Evolutionary conservation across 305 asterid species (phyloP).

Genomic region (Fraxinus sp.): DNA sequence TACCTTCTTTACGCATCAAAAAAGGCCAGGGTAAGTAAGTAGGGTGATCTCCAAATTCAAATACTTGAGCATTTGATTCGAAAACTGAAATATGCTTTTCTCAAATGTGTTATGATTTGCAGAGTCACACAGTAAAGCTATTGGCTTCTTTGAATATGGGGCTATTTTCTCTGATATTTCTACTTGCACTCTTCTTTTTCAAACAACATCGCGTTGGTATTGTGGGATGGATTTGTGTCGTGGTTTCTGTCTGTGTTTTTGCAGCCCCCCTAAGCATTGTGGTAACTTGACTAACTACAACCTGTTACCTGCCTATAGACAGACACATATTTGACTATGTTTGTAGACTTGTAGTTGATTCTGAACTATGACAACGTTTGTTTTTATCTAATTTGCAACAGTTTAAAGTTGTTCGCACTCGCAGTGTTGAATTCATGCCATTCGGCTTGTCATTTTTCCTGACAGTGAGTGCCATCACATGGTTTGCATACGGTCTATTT

Average conservation of each 20-base stretch:
- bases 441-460: slow-evolving; percentile 61
- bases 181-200: slow-evolving; percentile 38
- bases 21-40: slow-evolving; percentile 42
- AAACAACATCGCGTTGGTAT: slow-evolving; percentile 26
- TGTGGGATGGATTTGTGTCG: slow-evolving; percentile 79
- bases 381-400: slow-evolving; percentile 19
- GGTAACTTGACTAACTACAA: slow-evolving; percentile 31
- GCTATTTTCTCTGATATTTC: slow-evolving; percentile 32
- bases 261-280: slow-evolving; percentile 69
- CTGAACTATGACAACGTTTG: not conserved
- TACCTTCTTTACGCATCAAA: slow-evolving; percentile 56
- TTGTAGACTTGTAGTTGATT: not conserved
- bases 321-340: not conserved
- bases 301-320: not conserved
- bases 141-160: slow-evolving; percentile 52
- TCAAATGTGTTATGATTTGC: not conserved
- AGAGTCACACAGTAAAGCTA: slow-evolving; percentile 43
- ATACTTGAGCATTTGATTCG: not conserved
- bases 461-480: slow-evolving; percentile 66
- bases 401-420: slow-evolving; percentile 67
- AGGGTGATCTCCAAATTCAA: not conserved
- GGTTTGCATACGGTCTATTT: slow-evolving; percentile 65
- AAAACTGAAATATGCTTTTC: not conserved
- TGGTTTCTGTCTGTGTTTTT: slow-evolving; percentile 53
- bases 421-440: slow-evolving; percentile 79